These are phyloP conservation scores for Ceratocystis colombiana DNA, from an alignment of 2,329 filamentous ascomycete species.

Conservation along the genomic window DNA sequence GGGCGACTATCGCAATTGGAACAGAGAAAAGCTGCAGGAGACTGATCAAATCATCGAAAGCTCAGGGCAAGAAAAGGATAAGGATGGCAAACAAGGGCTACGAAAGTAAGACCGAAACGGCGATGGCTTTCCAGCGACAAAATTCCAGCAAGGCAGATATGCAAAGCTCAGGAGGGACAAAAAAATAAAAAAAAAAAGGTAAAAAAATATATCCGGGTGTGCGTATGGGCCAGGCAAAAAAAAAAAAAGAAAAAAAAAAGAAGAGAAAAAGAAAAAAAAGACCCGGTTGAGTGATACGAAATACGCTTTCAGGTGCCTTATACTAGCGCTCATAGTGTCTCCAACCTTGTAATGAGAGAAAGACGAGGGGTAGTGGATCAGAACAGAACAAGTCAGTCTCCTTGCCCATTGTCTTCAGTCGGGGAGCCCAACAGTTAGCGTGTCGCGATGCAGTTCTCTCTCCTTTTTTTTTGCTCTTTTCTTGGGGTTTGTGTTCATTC, in stretches of 20 bases:
- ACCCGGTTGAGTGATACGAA: not conserved
- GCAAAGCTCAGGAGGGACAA: no score
- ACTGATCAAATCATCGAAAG: not conserved
- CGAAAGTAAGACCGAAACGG: conserved; percentile 1
- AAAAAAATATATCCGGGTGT: no score
- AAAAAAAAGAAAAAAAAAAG: no score
- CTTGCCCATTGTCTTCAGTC: not conserved
- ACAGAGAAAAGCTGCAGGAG: conserved; percentile 2
- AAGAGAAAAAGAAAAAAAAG: not conserved
- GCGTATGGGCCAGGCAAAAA: no score
- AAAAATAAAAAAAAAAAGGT: no score
- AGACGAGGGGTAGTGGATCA: not conserved
- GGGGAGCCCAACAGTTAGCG: not conserved
- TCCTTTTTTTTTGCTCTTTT: not conserved
- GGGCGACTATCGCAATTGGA: conserved; percentile 1
- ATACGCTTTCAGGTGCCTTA: not conserved
- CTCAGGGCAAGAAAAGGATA: not conserved
- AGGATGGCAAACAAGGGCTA: not conserved
- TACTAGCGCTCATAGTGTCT: not conserved
- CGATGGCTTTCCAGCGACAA: not conserved
- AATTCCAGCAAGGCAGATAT: no score
- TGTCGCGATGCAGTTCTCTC: not conserved
- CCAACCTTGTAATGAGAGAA: not conserved
- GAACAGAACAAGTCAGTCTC: not conserved
- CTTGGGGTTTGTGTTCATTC: not conserved